Evolutionary conservation across 192 early-diverging fungal species (phyloP).

Genomic region (Coemansia asiatica): DNA sequence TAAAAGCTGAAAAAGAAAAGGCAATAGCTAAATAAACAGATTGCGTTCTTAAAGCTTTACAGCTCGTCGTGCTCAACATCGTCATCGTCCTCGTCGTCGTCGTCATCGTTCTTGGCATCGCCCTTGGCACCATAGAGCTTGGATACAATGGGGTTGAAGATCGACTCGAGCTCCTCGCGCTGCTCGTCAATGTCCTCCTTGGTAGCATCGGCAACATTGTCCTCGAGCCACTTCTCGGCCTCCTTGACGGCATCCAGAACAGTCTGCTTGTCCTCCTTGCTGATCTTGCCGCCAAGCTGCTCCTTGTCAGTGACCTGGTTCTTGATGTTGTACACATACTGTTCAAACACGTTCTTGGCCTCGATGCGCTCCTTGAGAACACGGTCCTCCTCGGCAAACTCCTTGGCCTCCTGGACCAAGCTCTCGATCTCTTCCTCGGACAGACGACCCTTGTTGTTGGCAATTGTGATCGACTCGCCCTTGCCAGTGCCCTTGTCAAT

Average conservation of each 20-base stretch:
- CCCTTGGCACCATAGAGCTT: conserved; percentile 78
- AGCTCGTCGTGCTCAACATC: conserved; percentile 57
- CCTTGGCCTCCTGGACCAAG: conserved; percentile 94
- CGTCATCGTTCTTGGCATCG: conserved; percentile 60
- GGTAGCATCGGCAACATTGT: conserved; percentile 73
- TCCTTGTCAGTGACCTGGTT: conserved; percentile 81
- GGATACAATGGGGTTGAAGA: conserved; percentile 92
- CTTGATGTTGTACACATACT: conserved; percentile 90
- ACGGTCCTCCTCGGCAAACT: conserved; percentile 89
- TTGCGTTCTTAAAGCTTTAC: conserved; percentile 12
- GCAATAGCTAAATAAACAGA: background rate
- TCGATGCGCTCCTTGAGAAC: conserved; percentile 81
- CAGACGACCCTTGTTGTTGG: conserved; percentile 95
- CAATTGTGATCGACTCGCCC: conserved; percentile 94
- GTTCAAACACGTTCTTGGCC: conserved; percentile 87
- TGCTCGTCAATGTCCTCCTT: conserved; percentile 99
- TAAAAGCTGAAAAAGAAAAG: background rate
- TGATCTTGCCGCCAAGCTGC: conserved; percentile 82
- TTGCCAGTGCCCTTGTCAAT: conserved; percentile 96
- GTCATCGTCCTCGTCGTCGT: conserved; percentile 62
- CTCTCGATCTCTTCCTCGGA: conserved; percentile 95
- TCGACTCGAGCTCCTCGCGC: conserved; percentile 87
- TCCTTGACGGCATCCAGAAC: conserved; percentile 83
- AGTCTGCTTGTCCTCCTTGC: conserved; percentile 85
- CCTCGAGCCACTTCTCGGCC: conserved; percentile 80